Evolutionary conservation across 2,329 filamentous ascomycete species (phyloP).

Genomic region (Amauroascus niger): DNA sequence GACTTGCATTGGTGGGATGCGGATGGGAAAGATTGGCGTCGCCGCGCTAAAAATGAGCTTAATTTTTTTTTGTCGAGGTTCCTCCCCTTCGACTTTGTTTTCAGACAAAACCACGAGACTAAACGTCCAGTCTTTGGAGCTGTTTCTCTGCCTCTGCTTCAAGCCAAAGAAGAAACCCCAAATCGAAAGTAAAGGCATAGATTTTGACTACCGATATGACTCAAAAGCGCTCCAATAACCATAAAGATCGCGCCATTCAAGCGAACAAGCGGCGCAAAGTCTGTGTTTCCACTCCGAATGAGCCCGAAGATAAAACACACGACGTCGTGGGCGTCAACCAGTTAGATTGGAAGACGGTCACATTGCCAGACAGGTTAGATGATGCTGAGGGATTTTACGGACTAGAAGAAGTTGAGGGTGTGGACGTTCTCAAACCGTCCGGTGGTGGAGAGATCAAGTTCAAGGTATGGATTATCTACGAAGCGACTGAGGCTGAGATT

Average conservation of each 20-base stretch:
- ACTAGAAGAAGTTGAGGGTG: constrained; percentile 81
- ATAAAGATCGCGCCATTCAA: constrained; percentile 23
- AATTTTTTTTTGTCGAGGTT: background rate
- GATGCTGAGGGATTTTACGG: constrained; percentile 93
- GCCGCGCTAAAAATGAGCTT: constrained; percentile 1
- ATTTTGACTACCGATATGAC: constrained; percentile 10
- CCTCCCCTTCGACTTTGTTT: too few relatives aligned
- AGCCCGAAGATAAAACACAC: constrained; percentile 21
- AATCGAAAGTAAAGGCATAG: background rate
- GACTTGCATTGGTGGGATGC: background rate
- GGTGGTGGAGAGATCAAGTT: constrained; percentile 44
- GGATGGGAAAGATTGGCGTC: background rate
- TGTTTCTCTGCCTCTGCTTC: background rate
- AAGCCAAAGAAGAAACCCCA: background rate
- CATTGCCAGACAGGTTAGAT: constrained; percentile 64
- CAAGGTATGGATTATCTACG: constrained; percentile 26
- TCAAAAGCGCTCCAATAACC: constrained; percentile 29
- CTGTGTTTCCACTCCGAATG: constrained; percentile 16
- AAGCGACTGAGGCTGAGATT: background rate
- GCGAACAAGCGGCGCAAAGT: constrained; percentile 32
- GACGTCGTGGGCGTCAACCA: constrained; percentile 39
- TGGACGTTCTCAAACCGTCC: constrained; percentile 62
- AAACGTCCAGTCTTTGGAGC: background rate
- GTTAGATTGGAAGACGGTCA: constrained; percentile 54
- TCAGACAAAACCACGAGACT: too few relatives aligned